Evolutionary conservation across 139 green algal species (phyloP), one percentile per base, ranked within the genome.

Genomic region (Closterium sp.): DNA sequence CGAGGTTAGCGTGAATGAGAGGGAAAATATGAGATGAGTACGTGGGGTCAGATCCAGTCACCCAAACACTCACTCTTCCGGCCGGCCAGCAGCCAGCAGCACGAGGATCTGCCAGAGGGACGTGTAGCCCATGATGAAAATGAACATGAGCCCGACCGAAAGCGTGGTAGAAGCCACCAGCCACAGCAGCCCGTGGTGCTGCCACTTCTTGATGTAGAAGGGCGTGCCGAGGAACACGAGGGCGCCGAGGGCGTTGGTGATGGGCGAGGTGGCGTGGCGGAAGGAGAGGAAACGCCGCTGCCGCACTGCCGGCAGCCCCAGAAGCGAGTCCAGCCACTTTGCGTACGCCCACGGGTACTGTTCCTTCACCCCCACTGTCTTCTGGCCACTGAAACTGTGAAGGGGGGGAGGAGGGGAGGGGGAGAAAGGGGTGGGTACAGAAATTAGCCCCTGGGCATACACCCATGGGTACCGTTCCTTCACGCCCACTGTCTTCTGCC

Each of bases 191-290:
- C 55, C 86, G 86, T 89, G 30, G n/a, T 16, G 34, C 31, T 87
- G 30, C 87, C 87, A 91, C 30, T 87, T 31, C 87, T 91, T 91
- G 32, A 34, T n/a, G 32, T 87, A 88, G 10, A 91, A 91, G 33
- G 87, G 87, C 87, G 87, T 91, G 87, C 87, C 87, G 34, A 91
- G 55, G 87, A 91, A 91, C 34, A 91, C 87, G 0, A 87, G 31
- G 4, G 31, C 19, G 55, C 87, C 87, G 3, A 91, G 66, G 2
- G 87, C 32, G 87, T 91, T 91, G 64, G n/a, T 91, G 33, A 76
- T 19, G 55, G 55, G 55, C 16, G 55, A 76, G 1, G 12, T 76
- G 55, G 55, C 55, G 16, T 76, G 55, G 55, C 55, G 55, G 55
- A 76, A 76, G 55, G 55, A 76, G 12, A 76, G 55, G 55, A 76